A percentile compares a stretch with the other conserved stretches of the same genome.
These are phyloP conservation scores for Phytophthora fragariaefolia DNA, from an alignment of 352 stramenopile species.

Conservation along the genomic window DNA sequence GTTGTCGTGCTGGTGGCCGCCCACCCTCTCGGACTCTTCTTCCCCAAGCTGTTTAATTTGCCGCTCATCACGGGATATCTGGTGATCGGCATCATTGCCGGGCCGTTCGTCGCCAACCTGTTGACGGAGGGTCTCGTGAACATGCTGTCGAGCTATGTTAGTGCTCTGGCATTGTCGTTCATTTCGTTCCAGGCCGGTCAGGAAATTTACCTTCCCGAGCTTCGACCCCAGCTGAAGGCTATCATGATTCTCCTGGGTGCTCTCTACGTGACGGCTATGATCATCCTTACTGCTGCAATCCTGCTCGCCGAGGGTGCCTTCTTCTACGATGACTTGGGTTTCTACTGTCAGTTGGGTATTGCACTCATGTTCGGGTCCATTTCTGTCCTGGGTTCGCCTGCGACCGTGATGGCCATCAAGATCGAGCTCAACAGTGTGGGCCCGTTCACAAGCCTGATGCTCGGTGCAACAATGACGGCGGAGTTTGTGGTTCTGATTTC, in stretches of 20 bases:
- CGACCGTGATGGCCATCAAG: slow-evolving; percentile 79
- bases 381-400: slow-evolving; percentile 62
- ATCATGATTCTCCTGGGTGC: slow-evolving; percentile 56
- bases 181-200: slow-evolving; percentile 78
- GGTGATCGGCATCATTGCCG: slow-evolving; percentile 59
- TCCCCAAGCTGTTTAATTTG: slow-evolving; percentile 60
- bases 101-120: slow-evolving; percentile 60
- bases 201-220: slow-evolving; percentile 68
- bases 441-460: slow-evolving; percentile 79
- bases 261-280: slow-evolving; percentile 59
- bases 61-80: slow-evolving; percentile 76
- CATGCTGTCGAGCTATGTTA: slow-evolving; percentile 57
- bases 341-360: slow-evolving; percentile 61
- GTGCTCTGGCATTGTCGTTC: slow-evolving; percentile 68
- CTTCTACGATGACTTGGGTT: slow-evolving; percentile 52
- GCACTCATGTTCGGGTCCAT: slow-evolving; percentile 75
- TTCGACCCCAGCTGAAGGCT: slow-evolving; percentile 61
- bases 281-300: slow-evolving; percentile 46
- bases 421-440: slow-evolving; percentile 76
- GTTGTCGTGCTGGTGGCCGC: slow-evolving; percentile 61
- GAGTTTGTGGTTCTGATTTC: slow-evolving; percentile 77
- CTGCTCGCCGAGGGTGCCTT: slow-evolving; percentile 47
- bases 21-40: slow-evolving; percentile 64
- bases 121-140: slow-evolving; percentile 41
- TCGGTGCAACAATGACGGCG: slow-evolving; percentile 70